phyloP scores from a whole-genome alignment of 1,284 basidiomycete species.

The Ceratobasidium papillatum region DNA sequence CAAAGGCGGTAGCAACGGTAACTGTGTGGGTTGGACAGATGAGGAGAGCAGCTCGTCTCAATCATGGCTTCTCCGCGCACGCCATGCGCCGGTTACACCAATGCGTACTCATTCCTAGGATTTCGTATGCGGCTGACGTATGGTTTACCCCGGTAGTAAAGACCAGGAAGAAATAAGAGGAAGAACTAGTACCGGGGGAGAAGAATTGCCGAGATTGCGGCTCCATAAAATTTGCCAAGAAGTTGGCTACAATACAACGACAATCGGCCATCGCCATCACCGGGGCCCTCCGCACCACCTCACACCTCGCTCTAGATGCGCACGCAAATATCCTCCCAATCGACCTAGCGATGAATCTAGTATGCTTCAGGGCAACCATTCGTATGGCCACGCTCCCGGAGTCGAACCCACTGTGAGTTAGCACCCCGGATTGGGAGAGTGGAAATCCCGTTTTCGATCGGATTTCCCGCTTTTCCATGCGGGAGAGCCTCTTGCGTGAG shows the following conservation, averaged over 20 bases:
- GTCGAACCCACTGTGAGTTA: constrained; percentile 27
- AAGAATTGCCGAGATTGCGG: background rate
- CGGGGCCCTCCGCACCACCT: constrained; percentile 41
- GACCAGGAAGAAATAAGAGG: background rate
- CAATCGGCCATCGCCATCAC: constrained; percentile 25
- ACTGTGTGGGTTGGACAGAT: constrained; percentile 31
- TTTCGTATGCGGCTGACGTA: constrained; percentile 37
- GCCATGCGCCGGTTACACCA: constrained; percentile 33
- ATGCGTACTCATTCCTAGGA: constrained; percentile 29
- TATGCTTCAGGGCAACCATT: background rate
- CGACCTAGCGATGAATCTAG: constrained; percentile 15
- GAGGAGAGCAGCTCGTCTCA: constrained; percentile 29
- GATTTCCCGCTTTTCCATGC: too few species aligned
- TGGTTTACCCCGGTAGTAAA: constrained; percentile 30
- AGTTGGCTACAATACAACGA: constrained; percentile 36
- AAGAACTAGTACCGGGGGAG: background rate
- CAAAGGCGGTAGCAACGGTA: constrained; percentile 8
- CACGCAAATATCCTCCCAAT: constrained; percentile 35
- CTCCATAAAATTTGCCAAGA: background rate
- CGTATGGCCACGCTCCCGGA: constrained; percentile 32
- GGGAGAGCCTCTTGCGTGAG: too few species aligned
- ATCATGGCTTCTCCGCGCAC: constrained; percentile 37
- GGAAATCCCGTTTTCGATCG: too few species aligned
- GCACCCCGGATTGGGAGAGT: too few species aligned
- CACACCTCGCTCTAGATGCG: constrained; percentile 21